These are phyloP conservation scores for Rhizoctonia solani DNA, from an alignment of 1,284 basidiomycete genomes.

Conservation along the genomic window DNA sequence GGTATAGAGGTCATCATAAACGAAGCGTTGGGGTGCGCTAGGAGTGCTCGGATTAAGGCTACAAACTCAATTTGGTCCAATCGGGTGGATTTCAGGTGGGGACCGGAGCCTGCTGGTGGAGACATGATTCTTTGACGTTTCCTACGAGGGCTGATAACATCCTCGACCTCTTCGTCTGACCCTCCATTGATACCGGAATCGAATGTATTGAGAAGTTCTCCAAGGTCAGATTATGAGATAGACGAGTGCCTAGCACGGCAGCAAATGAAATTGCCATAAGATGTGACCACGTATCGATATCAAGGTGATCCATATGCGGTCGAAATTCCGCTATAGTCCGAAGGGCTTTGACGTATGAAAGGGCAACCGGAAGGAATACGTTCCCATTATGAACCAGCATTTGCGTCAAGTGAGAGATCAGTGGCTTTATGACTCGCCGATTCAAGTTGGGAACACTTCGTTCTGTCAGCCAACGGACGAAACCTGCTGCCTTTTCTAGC, in stretches of 20 bases:
- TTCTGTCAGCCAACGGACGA: slow-evolving; percentile 72
- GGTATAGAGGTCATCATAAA: slow-evolving; percentile 43
- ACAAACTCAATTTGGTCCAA: slow-evolving; percentile 72
- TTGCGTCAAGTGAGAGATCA: slow-evolving; percentile 70
- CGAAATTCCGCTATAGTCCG: slow-evolving; percentile 62
- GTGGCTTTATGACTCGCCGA: slow-evolving; percentile 55
- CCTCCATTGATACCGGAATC: slow-evolving; percentile 43
- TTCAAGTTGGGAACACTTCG: slow-evolving; percentile 58
- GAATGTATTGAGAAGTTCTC: slow-evolving; percentile 37
- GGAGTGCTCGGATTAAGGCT: slow-evolving; percentile 66
- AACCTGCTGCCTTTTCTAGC: slow-evolving; percentile 64
- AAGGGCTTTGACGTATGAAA: slow-evolving; percentile 83
- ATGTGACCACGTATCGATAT: slow-evolving; percentile 65
- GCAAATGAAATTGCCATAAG: slow-evolving; percentile 77
- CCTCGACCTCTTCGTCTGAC: slow-evolving; percentile 46
- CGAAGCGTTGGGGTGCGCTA: slow-evolving; percentile 45
- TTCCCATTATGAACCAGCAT: slow-evolving; percentile 59
- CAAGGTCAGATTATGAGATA: slow-evolving; percentile 45
- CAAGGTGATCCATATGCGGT: slow-evolving; percentile 80
- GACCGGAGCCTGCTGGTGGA: slow-evolving; percentile 6
- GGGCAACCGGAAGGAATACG: slow-evolving; percentile 67
- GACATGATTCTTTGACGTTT: slow-evolving; percentile 42
- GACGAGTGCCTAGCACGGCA: slow-evolving; percentile 66
- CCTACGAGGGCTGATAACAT: slow-evolving; percentile 40
- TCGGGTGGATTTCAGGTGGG: slow-evolving; percentile 47